Evolutionary conservation across 345 rosid species (phyloP).

Genomic region (Camelina hispida): DNA sequence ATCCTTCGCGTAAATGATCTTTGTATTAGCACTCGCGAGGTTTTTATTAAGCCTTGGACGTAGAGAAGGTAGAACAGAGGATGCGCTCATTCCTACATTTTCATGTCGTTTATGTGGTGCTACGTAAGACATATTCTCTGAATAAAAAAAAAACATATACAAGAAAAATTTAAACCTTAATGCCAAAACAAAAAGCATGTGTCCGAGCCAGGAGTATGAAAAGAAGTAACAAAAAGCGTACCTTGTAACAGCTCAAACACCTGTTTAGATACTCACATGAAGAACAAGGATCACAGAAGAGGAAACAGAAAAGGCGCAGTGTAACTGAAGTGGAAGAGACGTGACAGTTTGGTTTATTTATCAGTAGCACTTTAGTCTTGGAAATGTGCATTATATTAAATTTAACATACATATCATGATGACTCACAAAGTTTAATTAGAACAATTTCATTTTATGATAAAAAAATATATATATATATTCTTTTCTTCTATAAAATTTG

Average conservation of each 20-base stretch:
- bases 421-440: not conserved
- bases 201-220: not conserved
- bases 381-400: not conserved
- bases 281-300: not conserved
- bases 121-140: slow-evolving; percentile 33
- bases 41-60: slow-evolving; percentile 3
- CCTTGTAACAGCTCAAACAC: not conserved
- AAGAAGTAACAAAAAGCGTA: not conserved
- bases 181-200: not conserved
- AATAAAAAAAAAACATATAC: not conserved
- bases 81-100: slow-evolving; percentile 11
- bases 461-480: too few species aligned
- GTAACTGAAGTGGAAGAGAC: slow-evolving; percentile 5
- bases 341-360: not conserved
- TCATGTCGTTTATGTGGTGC: slow-evolving; percentile 44
- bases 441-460: not conserved
- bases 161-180: not conserved
- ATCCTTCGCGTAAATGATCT: slow-evolving; percentile 36
- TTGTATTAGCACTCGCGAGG: not conserved
- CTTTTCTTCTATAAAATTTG: not conserved
- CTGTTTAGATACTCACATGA: not conserved
- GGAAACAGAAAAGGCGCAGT: not conserved
- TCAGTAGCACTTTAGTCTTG: not conserved
- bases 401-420: too few species aligned
- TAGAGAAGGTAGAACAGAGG: slow-evolving; percentile 26